These are phyloP conservation scores for Ogataea hybrid DNA, from an alignment of 1,139 yeast genomes.

Conservation along the genomic window DNA sequence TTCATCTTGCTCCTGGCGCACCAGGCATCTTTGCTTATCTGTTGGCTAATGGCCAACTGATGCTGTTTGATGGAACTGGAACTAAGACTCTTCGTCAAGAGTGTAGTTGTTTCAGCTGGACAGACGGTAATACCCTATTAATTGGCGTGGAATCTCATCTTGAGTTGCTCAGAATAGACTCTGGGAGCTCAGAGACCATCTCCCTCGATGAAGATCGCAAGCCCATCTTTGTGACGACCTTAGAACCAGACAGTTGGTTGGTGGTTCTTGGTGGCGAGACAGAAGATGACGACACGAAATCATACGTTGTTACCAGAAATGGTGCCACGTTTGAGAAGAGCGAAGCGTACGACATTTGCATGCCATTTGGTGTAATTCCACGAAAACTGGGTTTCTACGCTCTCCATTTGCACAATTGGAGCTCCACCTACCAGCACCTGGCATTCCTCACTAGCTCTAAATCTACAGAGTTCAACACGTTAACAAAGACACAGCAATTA, in stretches of 20 bases:
- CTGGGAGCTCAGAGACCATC: background rate
- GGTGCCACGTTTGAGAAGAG: slow-evolving; percentile 16
- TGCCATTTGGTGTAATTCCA: slow-evolving; percentile 54
- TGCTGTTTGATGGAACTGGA: background rate
- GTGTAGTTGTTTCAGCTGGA: slow-evolving; percentile 6
- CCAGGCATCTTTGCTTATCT: slow-evolving; percentile 7
- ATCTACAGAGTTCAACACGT: slow-evolving; percentile 57
- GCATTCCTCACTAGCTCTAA: slow-evolving; percentile 56
- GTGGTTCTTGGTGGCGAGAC: slow-evolving; percentile 27
- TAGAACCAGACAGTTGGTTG: slow-evolving; percentile 27
- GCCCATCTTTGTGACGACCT: slow-evolving; percentile 10
- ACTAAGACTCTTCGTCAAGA: background rate
- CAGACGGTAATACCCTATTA: slow-evolving; percentile 1
- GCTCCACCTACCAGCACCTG: slow-evolving; percentile 34
- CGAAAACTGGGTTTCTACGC: slow-evolving; percentile 52
- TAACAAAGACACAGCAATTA: slow-evolving; percentile 35
- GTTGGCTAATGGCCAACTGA: slow-evolving; percentile 10
- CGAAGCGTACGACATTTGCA: slow-evolving; percentile 51
- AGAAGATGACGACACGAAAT: slow-evolving; percentile 25
- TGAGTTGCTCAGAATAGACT: slow-evolving; percentile 6
- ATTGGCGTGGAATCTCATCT: slow-evolving; percentile 1
- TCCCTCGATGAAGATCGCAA: slow-evolving; percentile 7
- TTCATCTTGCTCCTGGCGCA: background rate
- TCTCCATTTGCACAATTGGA: slow-evolving; percentile 44
- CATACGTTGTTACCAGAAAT: slow-evolving; percentile 21